Percentiles rank a stretch among this genome's conserved stretches.
phyloP scores from a whole-genome alignment of 306 rosid species.

The Lupinus albus region DNA sequence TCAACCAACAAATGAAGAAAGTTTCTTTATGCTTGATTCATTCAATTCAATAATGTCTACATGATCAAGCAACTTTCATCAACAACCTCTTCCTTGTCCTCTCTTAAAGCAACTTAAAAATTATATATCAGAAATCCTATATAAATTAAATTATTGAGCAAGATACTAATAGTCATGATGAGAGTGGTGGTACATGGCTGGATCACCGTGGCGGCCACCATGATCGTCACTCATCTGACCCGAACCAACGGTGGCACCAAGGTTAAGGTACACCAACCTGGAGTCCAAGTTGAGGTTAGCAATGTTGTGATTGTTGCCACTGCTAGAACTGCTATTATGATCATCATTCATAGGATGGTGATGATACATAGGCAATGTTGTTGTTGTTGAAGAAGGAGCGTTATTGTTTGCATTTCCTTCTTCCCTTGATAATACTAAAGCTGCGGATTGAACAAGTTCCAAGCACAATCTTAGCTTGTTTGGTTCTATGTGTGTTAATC shows the following conservation, averaged over 20 bases:
- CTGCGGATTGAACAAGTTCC: slow-evolving; percentile 95
- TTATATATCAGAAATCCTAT: slow-evolving; percentile 30
- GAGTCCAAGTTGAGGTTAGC: slow-evolving; percentile 70
- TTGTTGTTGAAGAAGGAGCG: slow-evolving; percentile 50
- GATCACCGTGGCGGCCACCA: slow-evolving; percentile 45
- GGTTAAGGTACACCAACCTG: slow-evolving; percentile 89
- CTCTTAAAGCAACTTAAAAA: slow-evolving; percentile 17
- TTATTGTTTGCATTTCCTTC: slow-evolving; percentile 62
- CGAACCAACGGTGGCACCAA: slow-evolving; percentile 58
- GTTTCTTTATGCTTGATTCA: slow-evolving; percentile 25
- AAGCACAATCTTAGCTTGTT: slow-evolving; percentile 88
- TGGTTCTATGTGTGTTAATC: slow-evolving; percentile 86
- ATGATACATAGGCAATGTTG: slow-evolving; percentile 51
- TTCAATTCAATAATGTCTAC: slow-evolving; percentile 37
- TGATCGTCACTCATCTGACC: slow-evolving; percentile 60
- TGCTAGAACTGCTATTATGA: slow-evolving; percentile 49
- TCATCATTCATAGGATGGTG: slow-evolving; percentile 72
- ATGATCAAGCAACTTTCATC: slow-evolving; percentile 30
- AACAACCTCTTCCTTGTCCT: slow-evolving; percentile 6
- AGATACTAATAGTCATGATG: slow-evolving; percentile 65
- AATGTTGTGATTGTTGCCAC: slow-evolving; percentile 51
- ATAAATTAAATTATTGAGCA: not conserved
- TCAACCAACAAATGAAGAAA: slow-evolving; percentile 32
- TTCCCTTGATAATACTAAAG: slow-evolving; percentile 87
- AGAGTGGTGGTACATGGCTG: slow-evolving; percentile 66